phyloP scores from a whole-genome alignment of 371 early-diverging fungal genomes.

The Zychaea mexicana region DNA sequence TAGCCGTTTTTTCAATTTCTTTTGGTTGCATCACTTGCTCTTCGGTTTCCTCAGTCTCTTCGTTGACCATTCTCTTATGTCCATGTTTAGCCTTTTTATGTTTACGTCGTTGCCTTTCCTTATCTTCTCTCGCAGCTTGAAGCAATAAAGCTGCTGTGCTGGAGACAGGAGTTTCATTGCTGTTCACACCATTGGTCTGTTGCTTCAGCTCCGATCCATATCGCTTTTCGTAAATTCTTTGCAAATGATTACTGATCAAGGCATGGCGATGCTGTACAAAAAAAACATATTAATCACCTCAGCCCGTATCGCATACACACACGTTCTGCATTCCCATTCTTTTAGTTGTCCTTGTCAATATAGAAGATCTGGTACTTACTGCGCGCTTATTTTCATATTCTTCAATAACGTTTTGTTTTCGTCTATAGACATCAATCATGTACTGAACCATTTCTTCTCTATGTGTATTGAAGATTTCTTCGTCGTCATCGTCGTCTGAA shows the following conservation, averaged over 20 bases:
- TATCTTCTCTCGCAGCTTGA: slow-evolving; percentile 28
- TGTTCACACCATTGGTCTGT: slow-evolving; percentile 5
- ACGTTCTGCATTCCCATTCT: too few species aligned
- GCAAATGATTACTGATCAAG: slow-evolving; percentile 34
- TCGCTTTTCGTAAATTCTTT: slow-evolving; percentile 38
- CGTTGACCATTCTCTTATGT: too few species aligned
- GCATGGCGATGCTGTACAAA: slow-evolving; percentile 25
- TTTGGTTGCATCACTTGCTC: not conserved
- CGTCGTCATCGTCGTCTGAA: slow-evolving; percentile 36
- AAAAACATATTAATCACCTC: not conserved
- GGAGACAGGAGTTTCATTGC: slow-evolving; percentile 4
- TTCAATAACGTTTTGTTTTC: slow-evolving; percentile 37
- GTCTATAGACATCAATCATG: slow-evolving; percentile 42
- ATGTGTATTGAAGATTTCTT: slow-evolving; percentile 33
- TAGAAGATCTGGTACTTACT: too few species aligned
- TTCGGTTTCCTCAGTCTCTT: too few species aligned
- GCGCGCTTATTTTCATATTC: slow-evolving; percentile 44
- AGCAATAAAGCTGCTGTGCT: slow-evolving; percentile 13
- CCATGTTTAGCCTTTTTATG: slow-evolving; percentile 12
- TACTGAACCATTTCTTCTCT: slow-evolving; percentile 45
- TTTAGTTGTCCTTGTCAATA: too few species aligned
- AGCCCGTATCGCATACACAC: too few species aligned
- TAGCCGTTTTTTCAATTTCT: slow-evolving; percentile 3
- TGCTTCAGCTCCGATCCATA: slow-evolving; percentile 33
- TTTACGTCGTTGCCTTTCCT: slow-evolving; percentile 26